phyloP scores from a whole-genome alignment of 1,139 yeast genomes.

The Lodderomyces orthopsilosis region DNA sequence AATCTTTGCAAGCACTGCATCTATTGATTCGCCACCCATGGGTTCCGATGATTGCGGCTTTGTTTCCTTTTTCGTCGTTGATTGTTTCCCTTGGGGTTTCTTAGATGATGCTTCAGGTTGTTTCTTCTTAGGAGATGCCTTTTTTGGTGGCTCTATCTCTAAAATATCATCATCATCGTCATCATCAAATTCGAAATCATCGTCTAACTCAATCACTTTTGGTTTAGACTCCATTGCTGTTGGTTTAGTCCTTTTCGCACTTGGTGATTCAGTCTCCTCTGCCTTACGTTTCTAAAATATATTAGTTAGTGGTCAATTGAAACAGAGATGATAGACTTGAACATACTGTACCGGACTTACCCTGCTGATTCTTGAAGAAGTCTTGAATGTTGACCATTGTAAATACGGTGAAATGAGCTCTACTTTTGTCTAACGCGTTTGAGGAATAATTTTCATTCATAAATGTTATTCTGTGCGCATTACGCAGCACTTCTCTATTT shows the following conservation, averaged over 20 bases:
- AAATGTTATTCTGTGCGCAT: no score
- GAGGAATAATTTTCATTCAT: background rate
- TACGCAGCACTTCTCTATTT: no score
- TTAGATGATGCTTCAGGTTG: slow-evolving; percentile 2
- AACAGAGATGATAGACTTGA: background rate
- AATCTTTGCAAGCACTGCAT: slow-evolving; percentile 25
- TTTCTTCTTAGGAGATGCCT: slow-evolving; percentile 10
- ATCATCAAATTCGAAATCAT: slow-evolving; percentile 11
- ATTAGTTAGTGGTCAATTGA: background rate
- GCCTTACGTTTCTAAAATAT: slow-evolving; percentile 11
- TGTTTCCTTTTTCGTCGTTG: slow-evolving; percentile 5
- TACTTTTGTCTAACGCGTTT: background rate
- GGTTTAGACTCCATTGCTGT: slow-evolving; percentile 5
- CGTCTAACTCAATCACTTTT: slow-evolving; percentile 21
- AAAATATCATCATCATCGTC: slow-evolving; percentile 11
- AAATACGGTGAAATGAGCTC: background rate
- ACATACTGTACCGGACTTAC: slow-evolving; percentile 1
- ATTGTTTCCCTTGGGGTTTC: slow-evolving; percentile 4
- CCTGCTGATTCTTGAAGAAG: slow-evolving; percentile 1
- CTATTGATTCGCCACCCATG: slow-evolving; percentile 4
- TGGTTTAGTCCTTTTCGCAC: slow-evolving; percentile 8
- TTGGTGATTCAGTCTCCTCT: slow-evolving; percentile 4
- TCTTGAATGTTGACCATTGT: slow-evolving; percentile 4
- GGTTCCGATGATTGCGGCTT: slow-evolving; percentile 3
- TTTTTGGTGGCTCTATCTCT: slow-evolving; percentile 5